These are phyloP conservation scores for Darksidea phi DNA, from an alignment of 495 filamentous ascomycete species.

Conservation along the genomic window DNA sequence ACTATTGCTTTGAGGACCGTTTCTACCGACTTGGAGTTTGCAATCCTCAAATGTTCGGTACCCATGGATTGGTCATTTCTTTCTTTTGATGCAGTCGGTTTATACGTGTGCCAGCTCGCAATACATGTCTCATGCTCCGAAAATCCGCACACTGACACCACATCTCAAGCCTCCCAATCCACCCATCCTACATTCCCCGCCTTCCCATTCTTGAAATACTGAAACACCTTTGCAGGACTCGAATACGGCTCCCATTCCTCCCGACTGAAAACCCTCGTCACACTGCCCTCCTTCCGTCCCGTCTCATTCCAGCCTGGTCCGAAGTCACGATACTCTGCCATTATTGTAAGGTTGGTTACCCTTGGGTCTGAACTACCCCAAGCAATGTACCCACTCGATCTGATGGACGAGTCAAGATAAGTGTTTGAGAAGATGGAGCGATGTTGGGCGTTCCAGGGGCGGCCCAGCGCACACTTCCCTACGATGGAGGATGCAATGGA, in stretches of 20 bases:
- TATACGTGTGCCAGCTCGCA: no score
- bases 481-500: conserved; percentile 47
- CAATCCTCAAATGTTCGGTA: no score
- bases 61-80: no score
- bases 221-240: conserved; percentile 55
- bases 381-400: conserved; percentile 53
- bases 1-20: no score
- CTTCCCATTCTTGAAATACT: conserved; percentile 47
- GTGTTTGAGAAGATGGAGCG: conserved; percentile 54
- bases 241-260: conserved; percentile 47
- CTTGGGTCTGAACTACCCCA: conserved; percentile 49
- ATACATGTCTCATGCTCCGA: no score
- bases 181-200: conserved; percentile 56
- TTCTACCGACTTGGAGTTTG: no score
- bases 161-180: conserved; percentile 39
- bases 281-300: conserved; percentile 45
- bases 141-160: background rate
- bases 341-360: conserved; percentile 49
- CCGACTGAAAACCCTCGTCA: conserved; percentile 48
- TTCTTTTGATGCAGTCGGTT: no score
- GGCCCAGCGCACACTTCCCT: conserved; percentile 55
- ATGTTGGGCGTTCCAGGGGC: conserved; percentile 59
- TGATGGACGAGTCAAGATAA: conserved; percentile 55
- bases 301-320: conserved; percentile 58
- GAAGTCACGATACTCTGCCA: conserved; percentile 56